These are phyloP conservation scores for Penicillium brasilianum DNA, from an alignment of 2,329 filamentous ascomycete genomes.

Conservation along the genomic window DNA sequence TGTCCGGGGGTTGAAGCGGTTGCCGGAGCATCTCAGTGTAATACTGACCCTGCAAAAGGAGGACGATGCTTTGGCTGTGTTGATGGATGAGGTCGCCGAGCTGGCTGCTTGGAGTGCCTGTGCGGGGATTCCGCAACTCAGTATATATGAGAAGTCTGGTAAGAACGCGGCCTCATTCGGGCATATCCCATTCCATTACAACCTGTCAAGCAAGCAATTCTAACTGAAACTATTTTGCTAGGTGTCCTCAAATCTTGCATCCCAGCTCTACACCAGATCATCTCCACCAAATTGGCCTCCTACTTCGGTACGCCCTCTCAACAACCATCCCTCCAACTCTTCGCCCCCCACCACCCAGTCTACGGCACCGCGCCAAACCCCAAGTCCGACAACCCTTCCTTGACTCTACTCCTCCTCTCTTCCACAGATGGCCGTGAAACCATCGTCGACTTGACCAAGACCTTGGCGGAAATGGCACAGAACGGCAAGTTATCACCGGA, in stretches of 20 bases:
- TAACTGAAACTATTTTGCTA: slow-evolving; percentile 43
- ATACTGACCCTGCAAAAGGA: slow-evolving; percentile 73
- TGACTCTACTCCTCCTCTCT: slow-evolving; percentile 78
- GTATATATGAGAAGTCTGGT: slow-evolving; percentile 92
- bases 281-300: slow-evolving; percentile 77
- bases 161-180: slow-evolving; percentile 35
- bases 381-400: slow-evolving; percentile 35
- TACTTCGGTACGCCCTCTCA: slow-evolving; percentile 77
- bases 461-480: slow-evolving; percentile 93
- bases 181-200: too few relatives aligned
- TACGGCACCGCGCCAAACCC: slow-evolving; percentile 33
- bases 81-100: slow-evolving; percentile 91
- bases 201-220: not conserved
- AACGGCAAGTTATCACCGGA: slow-evolving; percentile 77
- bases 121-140: slow-evolving; percentile 83
- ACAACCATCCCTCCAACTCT: slow-evolving; percentile 73
- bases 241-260: slow-evolving; percentile 89
- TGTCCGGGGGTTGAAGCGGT: slow-evolving; percentile 71
- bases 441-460: slow-evolving; percentile 92
- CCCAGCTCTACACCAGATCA: slow-evolving; percentile 78
- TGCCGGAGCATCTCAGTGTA: slow-evolving; percentile 87
- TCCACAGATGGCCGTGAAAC: slow-evolving; percentile 89
- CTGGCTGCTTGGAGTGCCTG: slow-evolving; percentile 92
- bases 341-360: slow-evolving; percentile 70
- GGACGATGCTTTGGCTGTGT: slow-evolving; percentile 76